Evolutionary conservation across 768 basidiomycete genomes (phyloP), one percentile per base, ranked within the genome.

Genomic region (Fistulinella prunicolor): DNA sequence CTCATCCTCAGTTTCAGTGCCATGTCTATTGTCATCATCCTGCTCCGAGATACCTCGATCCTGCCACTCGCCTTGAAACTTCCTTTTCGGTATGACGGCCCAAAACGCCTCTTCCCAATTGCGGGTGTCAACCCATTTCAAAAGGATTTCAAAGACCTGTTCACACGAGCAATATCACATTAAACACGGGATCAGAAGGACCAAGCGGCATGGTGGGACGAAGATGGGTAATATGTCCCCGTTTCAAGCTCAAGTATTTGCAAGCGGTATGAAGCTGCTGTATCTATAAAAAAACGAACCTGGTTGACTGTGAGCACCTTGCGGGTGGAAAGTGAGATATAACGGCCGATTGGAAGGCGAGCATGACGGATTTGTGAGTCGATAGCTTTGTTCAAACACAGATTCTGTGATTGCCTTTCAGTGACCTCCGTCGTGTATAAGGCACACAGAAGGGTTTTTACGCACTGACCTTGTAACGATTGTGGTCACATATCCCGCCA

Each of bases 271-370:
- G 29, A 35, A 36, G n/a, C n/a, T n/a, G n/a, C n/a, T n/a, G n/a
- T n/a, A n/a, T n/a, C 10, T 8, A 34, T 30, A 35, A 48, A 42
- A 16, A 38, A 42, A 60, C 66, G 38, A 36, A 79, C 81, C 70
- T 97, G 96, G 67, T 99, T 98, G 45, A 99, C 94, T 1, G 96
- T 99, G 54, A 99, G 75, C 26, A 99, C 93, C 61, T 97, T 98
- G 52, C 96, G 83, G 9, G 94, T 94, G 26, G 85, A 78, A 48
- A 99, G 73, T 37, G 85, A 77, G 29, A 98, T 73, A 65, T 90
- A 96, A 46, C 83, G 85, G n/a, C 93, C 90, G 46, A 99, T 98
- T 3, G 96, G 96, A 46, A 99, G 80, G 42, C 89, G 85, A 4
- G 94, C 96, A 34, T 92, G 87, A 36, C 85, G 80, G 46, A 98